Evolutionary conservation across 495 filamentous ascomycete genomes (phyloP).

Genomic region (Clohesyomyces aquaticus): DNA sequence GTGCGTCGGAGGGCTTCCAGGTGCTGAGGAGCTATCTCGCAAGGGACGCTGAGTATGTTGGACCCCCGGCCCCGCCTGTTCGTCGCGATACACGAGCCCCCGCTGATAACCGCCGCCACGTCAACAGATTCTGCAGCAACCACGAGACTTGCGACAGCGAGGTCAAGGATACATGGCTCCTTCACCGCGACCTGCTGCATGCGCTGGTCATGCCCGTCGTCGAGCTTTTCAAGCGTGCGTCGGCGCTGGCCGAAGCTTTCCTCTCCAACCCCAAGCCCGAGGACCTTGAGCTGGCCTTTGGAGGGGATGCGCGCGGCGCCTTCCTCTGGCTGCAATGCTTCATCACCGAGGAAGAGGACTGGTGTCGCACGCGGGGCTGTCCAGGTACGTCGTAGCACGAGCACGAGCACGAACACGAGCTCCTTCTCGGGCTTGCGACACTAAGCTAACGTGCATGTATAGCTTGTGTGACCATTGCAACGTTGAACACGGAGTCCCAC

Average conservation of each 20-base stretch:
- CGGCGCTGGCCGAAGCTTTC: constrained; percentile 54
- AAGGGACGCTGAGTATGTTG: constrained; percentile 47
- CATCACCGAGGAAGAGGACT: constrained; percentile 60
- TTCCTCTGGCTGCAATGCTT: constrained; percentile 67
- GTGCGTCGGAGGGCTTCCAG: constrained; percentile 52
- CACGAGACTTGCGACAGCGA: constrained; percentile 51
- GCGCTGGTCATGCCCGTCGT: constrained; percentile 62
- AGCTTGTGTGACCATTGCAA: constrained; percentile 58
- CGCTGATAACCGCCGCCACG: constrained; percentile 28
- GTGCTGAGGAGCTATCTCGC: constrained; percentile 51
- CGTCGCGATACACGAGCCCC: neutral
- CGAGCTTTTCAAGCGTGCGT: constrained; percentile 59
- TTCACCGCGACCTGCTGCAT: constrained; percentile 66
- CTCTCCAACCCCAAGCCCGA: constrained; percentile 53
- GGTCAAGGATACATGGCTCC: constrained; percentile 47
- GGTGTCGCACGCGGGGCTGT: constrained; percentile 61
- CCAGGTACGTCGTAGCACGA: constrained; percentile 43
- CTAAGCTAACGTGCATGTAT: neutral
- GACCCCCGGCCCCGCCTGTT: constrained; percentile 19
- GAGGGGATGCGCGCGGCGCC: constrained; percentile 60
- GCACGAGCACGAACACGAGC: neutral
- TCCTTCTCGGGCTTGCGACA: no score
- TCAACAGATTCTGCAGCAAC: constrained; percentile 54
- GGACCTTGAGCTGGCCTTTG: constrained; percentile 63
- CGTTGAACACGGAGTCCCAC: constrained; percentile 61